Evolutionary conservation across 2,329 filamentous ascomycete species (phyloP).

Genomic region (Curvularia spicifera): DNA sequence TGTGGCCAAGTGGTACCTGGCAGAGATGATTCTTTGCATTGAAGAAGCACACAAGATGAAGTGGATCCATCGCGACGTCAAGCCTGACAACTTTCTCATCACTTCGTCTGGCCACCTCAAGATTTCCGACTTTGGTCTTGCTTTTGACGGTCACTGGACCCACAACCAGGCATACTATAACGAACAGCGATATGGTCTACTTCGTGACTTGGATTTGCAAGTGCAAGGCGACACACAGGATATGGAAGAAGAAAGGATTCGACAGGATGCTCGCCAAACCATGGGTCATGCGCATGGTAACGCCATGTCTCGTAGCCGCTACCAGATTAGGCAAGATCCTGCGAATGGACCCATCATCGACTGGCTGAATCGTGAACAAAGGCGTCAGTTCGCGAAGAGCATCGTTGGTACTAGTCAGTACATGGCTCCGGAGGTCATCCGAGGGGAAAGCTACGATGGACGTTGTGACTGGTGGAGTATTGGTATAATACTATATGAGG

Average conservation of each 20-base stretch:
- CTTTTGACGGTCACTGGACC: slow-evolving; percentile 94
- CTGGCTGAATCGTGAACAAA: slow-evolving; percentile 57
- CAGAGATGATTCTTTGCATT: slow-evolving; percentile 94
- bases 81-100: slow-evolving; percentile 96
- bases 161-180: slow-evolving; percentile 89
- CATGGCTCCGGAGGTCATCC: slow-evolving; percentile 94
- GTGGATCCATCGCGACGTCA: slow-evolving; percentile 95
- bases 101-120: slow-evolving; percentile 87
- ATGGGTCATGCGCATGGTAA: slow-evolving; percentile 49
- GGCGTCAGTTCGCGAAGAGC: slow-evolving; percentile 77
- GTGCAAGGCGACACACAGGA: slow-evolving; percentile 78
- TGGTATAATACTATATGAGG: slow-evolving; percentile 89
- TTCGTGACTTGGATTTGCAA: slow-evolving; percentile 76
- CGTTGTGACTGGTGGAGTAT: slow-evolving; percentile 98
- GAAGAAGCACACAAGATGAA: slow-evolving; percentile 87
- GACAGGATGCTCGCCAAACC: slow-evolving; percentile 61
- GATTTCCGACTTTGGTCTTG: slow-evolving; percentile 94
- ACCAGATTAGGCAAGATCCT: slow-evolving; percentile 30
- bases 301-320: slow-evolving; percentile 20
- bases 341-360: slow-evolving; percentile 45
- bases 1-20: slow-evolving; percentile 83
- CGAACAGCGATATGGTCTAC: slow-evolving; percentile 77
- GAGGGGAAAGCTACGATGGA: slow-evolving; percentile 83
- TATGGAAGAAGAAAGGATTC: slow-evolving; percentile 56
- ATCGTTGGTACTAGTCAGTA: slow-evolving; percentile 96